Evolutionary conservation across 31 red algal species (phyloP), one percentile per base, ranked within the genome.

Genomic region (Pterothamnion heteromorphum): DNA sequence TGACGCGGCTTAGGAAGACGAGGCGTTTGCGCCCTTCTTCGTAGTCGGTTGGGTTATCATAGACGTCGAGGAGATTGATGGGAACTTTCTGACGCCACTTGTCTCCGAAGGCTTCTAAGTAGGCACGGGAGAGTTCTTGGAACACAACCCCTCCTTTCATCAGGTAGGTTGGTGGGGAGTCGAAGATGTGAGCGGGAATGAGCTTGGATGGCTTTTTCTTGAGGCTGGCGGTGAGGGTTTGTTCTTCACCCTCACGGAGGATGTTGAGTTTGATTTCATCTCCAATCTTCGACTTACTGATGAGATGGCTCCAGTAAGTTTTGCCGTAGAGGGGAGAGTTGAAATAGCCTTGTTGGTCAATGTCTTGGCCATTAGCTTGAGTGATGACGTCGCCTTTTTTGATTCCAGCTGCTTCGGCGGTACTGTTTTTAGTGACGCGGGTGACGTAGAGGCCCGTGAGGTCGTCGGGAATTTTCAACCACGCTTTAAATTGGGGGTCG

Each of bases 71-170:
- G 32, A 94, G 91, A 35, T 93, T 93, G 41, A 94, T 82, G 27
- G 93, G 93, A 0, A 91, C 93, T 3, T 92, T 82, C 35, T 74
- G 74, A 4, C 74, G 71, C 74, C 91, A 94, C 1, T 92, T 51
- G 24, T 94, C 90, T 0, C 93, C 93, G 44, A 91, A 94, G 41
- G 90, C 81, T 3, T 89, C 85, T 1, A 94, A 91, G 72, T 94
- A 94, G 20, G 93, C 90, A 37, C 93, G 85, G 43, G 91, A 93
- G 82, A 94, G 92, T 36, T 76, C 93, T 21, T 93, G 74, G 86
- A 94, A 94, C 4, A 94, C 92, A 0, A 94, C 33, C 35, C 93
- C 93, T 4, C 76, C 93, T n/a, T 93, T 72, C 3, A 93, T 74
- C 0, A 94, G 91, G 91, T 84, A 94, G 37, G 85, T 34, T 34